These are phyloP conservation scores for Ogataea polymorpha DNA, from an alignment of 805 yeast species.

Conservation along the genomic window DNA sequence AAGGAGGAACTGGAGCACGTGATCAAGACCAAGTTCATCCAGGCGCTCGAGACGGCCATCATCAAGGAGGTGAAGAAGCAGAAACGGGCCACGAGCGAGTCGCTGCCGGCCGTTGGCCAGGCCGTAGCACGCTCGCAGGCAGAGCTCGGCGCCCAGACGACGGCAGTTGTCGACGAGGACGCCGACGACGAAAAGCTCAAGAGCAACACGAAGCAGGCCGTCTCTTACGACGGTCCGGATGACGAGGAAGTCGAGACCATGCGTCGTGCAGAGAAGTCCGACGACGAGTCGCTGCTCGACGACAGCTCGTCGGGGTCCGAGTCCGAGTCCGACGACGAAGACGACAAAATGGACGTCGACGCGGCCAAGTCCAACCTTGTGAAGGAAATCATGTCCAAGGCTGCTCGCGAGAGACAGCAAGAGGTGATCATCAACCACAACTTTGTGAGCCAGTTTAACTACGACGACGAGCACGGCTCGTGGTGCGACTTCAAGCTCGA, in stretches of 20 bases:
- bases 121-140: slow-evolving; percentile 61
- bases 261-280: slow-evolving; percentile 77
- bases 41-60: slow-evolving; percentile 67
- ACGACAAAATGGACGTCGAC: slow-evolving; percentile 27
- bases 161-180: slow-evolving; percentile 53
- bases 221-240: slow-evolving; percentile 91
- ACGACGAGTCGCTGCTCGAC: slow-evolving; percentile 52
- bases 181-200: slow-evolving; percentile 62
- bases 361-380: slow-evolving; percentile 9
- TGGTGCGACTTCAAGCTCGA: slow-evolving; percentile 93
- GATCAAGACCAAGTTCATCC: slow-evolving; percentile 62
- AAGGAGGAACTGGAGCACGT: slow-evolving; percentile 74
- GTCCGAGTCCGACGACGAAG: slow-evolving; percentile 39
- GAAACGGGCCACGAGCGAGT: slow-evolving; percentile 48
- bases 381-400: slow-evolving; percentile 42
- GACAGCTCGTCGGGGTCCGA: slow-evolving; percentile 41
- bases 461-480: slow-evolving; percentile 82
- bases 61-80: slow-evolving; percentile 81
- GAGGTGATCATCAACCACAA: slow-evolving; percentile 73
- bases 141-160: slow-evolving; percentile 35
- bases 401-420: slow-evolving; percentile 81
- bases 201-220: slow-evolving; percentile 74
- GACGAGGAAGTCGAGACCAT: slow-evolving; percentile 91
- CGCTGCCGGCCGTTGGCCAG: slow-evolving; percentile 63
- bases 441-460: slow-evolving; percentile 75